A percentile compares a stretch with the other conserved stretches of the same genome.
These are phyloP conservation scores for Turnera subulata DNA, from an alignment of 345 rosid genomes.

Conservation along the genomic window DNA sequence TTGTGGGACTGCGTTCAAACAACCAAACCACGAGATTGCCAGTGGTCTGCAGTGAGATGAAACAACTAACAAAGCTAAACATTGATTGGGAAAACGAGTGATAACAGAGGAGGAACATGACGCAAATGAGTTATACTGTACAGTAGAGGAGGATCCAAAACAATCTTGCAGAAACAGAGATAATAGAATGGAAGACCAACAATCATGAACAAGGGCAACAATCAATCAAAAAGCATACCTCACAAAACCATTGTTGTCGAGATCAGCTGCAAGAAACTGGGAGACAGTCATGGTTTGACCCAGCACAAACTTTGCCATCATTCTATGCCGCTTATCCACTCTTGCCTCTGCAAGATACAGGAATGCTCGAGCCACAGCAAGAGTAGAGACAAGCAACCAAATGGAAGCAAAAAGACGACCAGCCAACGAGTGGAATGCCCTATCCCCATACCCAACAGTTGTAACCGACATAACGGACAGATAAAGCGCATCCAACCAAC, in stretches of 20 bases:
- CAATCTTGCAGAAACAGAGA: not conserved
- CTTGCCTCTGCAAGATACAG: slow-evolving; percentile 82
- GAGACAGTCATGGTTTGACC: slow-evolving; percentile 76
- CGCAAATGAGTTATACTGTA: not conserved
- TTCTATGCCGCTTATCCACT: slow-evolving; percentile 83
- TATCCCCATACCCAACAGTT: slow-evolving; percentile 86
- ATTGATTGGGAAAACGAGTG: not conserved
- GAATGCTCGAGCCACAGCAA: slow-evolving; percentile 85
- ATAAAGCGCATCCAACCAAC: slow-evolving; percentile 83
- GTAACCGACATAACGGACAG: slow-evolving; percentile 96
- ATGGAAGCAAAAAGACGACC: slow-evolving; percentile 81
- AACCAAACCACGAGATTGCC: not conserved
- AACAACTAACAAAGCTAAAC: not conserved
- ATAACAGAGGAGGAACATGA: not conserved
- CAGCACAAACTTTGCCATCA: slow-evolving; percentile 70
- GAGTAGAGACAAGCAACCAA: slow-evolving; percentile 89
- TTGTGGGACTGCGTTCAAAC: not conserved
- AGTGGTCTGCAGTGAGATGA: not conserved
- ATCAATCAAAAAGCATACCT: slow-evolving; percentile 43
- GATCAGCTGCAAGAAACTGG: slow-evolving; percentile 83
- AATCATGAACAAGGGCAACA: not conserved
- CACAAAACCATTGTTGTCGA: slow-evolving; percentile 72
- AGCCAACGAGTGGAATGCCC: slow-evolving; percentile 55
- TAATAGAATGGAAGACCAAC: not conserved
- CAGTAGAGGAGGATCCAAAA: not conserved